These are phyloP conservation scores for Hysterium pulicare DNA, from an alignment of 2,329 filamentous ascomycete genomes.

Conservation along the genomic window DNA sequence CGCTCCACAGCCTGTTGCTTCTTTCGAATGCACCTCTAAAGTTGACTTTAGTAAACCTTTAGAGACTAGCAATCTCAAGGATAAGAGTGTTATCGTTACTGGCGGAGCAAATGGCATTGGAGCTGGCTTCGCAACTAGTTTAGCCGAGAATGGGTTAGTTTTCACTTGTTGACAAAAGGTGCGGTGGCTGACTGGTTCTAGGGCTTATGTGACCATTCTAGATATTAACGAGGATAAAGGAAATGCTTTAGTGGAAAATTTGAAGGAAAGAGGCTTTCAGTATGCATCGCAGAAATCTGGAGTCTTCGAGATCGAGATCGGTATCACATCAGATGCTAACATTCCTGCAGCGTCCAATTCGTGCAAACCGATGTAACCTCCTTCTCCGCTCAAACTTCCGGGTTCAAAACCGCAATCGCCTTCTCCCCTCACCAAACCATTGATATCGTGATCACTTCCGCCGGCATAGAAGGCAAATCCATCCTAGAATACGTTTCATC, in stretches of 20 bases:
- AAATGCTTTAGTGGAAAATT: conserved; percentile 7
- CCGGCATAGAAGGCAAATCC: conserved; percentile 14
- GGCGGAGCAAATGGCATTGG: conserved; percentile 26
- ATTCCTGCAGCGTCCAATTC: conserved; percentile 22
- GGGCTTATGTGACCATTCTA: conserved; percentile 24
- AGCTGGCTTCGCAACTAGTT: conserved; percentile 13
- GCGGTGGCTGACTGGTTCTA: conserved; percentile 4
- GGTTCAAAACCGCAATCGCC: conserved; percentile 26
- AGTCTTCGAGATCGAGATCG: too few relatives aligned
- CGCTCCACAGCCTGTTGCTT: too few relatives aligned
- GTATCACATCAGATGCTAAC: not conserved
- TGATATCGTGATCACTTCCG: conserved; percentile 27
- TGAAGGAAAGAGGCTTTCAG: conserved; percentile 13
- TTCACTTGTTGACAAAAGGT: not conserved
- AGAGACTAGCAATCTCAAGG: conserved; percentile 15
- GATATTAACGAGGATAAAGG: conserved; percentile 17
- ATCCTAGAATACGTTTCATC: conserved; percentile 10
- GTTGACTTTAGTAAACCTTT: conserved; percentile 17
- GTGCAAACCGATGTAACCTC: conserved; percentile 23
- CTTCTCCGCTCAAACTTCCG: conserved; percentile 23
- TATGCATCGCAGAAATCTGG: conserved; percentile 4
- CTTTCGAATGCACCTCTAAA: conserved; percentile 7
- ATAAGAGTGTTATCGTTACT: conserved; percentile 22
- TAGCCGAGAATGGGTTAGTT: conserved; percentile 23
- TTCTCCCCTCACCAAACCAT: conserved; percentile 18